Evolutionary conservation across 73 alveolate species (phyloP).

Genomic region (Durusdinium trenchii): DNA sequence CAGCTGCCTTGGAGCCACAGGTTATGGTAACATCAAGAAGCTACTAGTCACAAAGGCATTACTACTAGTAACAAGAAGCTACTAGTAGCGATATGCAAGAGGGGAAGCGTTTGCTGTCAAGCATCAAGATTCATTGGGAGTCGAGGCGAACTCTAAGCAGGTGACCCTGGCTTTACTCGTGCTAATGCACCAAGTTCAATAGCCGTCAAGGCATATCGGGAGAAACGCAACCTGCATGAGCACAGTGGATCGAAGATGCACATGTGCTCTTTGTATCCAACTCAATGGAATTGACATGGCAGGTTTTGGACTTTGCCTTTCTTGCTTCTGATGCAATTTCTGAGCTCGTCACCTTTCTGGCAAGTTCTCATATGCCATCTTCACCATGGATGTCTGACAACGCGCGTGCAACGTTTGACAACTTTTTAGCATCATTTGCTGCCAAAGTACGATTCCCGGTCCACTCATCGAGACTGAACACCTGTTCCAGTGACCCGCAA

Average conservation of each 20-base stretch:
- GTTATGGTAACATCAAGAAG: not conserved
- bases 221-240: constrained; percentile 43
- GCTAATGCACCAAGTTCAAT: constrained; percentile 77
- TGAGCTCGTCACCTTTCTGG: constrained; percentile 50
- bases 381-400: constrained; percentile 71
- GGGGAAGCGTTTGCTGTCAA: no score
- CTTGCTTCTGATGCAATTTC: not conserved
- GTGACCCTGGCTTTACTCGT: constrained; percentile 82
- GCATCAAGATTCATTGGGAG: not conserved
- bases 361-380: constrained; percentile 82
- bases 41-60: no score
- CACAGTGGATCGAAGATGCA: not conserved
- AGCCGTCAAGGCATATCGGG: constrained; percentile 75
- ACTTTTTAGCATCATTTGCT: not conserved
- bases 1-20: constrained; percentile 55
- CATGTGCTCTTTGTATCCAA: not conserved
- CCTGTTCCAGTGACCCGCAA: not conserved
- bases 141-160: not conserved
- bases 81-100: not conserved
- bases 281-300: not conserved
- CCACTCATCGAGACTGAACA: not conserved
- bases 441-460: not conserved
- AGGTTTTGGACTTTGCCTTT: not conserved
- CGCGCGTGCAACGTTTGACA: not conserved
- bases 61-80: no score